A percentile compares a stretch with the other conserved stretches of the same genome.
phyloP scores from a whole-genome alignment of 306 rosid species.

The Albizia julibrissin region DNA sequence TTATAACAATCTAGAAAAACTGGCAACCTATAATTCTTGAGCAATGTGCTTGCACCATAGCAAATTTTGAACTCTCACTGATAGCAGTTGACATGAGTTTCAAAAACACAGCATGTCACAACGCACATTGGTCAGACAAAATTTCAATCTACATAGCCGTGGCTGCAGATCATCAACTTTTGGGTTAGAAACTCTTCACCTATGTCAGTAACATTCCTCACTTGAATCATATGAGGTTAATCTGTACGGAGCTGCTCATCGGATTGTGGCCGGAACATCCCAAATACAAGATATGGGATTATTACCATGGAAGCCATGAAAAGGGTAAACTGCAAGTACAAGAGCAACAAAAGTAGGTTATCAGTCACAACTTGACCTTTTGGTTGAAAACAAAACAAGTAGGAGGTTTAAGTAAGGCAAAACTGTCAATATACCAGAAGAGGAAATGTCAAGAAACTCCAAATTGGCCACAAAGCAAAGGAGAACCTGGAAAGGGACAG shows the following conservation, averaged over 20 bases:
- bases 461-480: constrained; percentile 96
- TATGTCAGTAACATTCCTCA: constrained; percentile 59
- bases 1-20: constrained; percentile 20
- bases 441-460: constrained; percentile 92
- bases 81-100: constrained; percentile 19
- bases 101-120: constrained; percentile 41
- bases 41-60: constrained; percentile 25
- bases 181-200: constrained; percentile 60
- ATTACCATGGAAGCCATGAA: constrained; percentile 97
- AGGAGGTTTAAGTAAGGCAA: constrained; percentile 10
- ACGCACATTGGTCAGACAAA: constrained; percentile 42
- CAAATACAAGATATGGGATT: constrained; percentile 73
- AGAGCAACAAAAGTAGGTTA: constrained; percentile 35
- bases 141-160: constrained; percentile 44
- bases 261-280: constrained; percentile 65
- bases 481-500: constrained; percentile 55
- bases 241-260: constrained; percentile 82
- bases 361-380: constrained; percentile 29
- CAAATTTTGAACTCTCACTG: constrained; percentile 42
- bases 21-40: constrained; percentile 26
- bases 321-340: constrained; percentile 79
- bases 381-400: constrained; percentile 19
- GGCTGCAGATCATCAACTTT: constrained; percentile 37
- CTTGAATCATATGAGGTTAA: constrained; percentile 47
- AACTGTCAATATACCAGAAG: constrained; percentile 71